Evolutionary conservation across 148 eudicot genomes (phyloP), one percentile per base, ranked within the genome.

Genomic region (Simmondsia chinensis): DNA sequence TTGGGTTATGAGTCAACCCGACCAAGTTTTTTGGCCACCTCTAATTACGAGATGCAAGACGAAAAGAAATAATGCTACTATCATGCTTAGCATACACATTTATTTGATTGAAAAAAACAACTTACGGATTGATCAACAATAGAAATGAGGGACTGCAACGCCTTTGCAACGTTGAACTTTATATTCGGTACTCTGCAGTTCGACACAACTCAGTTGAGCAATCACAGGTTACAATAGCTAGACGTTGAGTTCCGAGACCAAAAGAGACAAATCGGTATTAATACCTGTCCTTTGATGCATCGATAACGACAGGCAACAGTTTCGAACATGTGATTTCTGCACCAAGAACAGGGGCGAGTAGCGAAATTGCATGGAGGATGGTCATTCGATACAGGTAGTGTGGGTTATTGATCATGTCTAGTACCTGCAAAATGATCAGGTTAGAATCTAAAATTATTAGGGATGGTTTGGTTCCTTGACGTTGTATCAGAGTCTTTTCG

Each of bases 341-440:
- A 56, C 95, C 95, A 88, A 91, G 64, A 29, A 91, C 95, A 45
- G 99, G 95, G 61, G 94, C 99, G 46, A 91, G 75, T 22, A 82
- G 66, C 35, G 97, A 82, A 36, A 85, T 68, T 27, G 97, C 72
- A 42, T 75, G 71, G 28, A 91, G 66, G 32, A 91, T 77, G 25
- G 94, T 85, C 97, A 85, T 91, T 20, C 97, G 94, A 32, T 91
- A 85, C 60, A 91, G 54, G 48, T 91, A 91, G 58, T 91, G 95
- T 25, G 94, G 85, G 55, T 79, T 82, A 20, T 65, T 85, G 35
- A 82, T 75, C 95, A 91, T 85, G 6, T 91, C 97, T 62, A 91
- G 52, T 27, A 91, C 97, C 97, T 91, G 80, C 13, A 32, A 13
- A 33, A 14, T 10, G 6, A 9, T n/a, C n/a, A n/a, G n/a, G n/a